Percentiles rank a stretch among this genome's conserved stretches.
Conservation (phyloP, 2,329 filamentous ascomycete species). For the Dothidotthia symphoricarpi region DNA sequence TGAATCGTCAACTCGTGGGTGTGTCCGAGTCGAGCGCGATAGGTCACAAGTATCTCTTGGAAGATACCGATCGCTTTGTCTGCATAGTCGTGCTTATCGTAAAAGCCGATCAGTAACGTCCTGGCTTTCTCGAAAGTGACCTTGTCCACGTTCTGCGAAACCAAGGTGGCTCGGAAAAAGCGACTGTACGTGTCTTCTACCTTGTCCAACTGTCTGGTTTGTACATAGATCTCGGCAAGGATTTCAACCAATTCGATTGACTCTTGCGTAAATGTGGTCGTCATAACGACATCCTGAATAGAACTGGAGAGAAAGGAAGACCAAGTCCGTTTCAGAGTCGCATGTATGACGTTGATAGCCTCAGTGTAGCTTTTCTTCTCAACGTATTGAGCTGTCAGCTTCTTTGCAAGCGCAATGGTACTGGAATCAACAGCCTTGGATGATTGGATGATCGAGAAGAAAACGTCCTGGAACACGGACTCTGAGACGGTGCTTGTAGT, state of each 20-base stretch:
- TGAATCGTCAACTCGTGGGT: slow-evolving; percentile 49
- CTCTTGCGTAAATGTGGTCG: slow-evolving; percentile 46
- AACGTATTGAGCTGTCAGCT: slow-evolving; percentile 45
- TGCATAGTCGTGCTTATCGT: slow-evolving; percentile 40
- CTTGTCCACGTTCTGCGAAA: slow-evolving; percentile 29
- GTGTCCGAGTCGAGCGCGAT: slow-evolving; percentile 29
- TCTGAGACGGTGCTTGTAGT: slow-evolving; percentile 43
- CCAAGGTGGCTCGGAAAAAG: slow-evolving; percentile 41
- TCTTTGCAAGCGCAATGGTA: slow-evolving; percentile 45
- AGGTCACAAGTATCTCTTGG: slow-evolving; percentile 41
- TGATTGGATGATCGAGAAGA: slow-evolving; percentile 43
- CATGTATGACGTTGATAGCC: slow-evolving; percentile 48
- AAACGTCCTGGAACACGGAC: slow-evolving; percentile 46
- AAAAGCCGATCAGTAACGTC: slow-evolving; percentile 37
- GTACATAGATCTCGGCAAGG: slow-evolving; percentile 48
- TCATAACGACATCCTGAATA: slow-evolving; percentile 47
- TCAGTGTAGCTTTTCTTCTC: slow-evolving; percentile 50
- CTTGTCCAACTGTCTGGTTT: slow-evolving; percentile 39
- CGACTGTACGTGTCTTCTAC: slow-evolving; percentile 42
- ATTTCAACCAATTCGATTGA: slow-evolving; percentile 49
- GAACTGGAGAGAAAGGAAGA: slow-evolving; percentile 48
- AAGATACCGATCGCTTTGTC: slow-evolving; percentile 39
- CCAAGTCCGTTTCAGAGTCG: slow-evolving; percentile 49
- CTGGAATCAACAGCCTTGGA: slow-evolving; percentile 43
- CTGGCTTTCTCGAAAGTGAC: slow-evolving; percentile 38